Evolutionary conservation across 225 moss, liverwort and hornwort species (phyloP).

Genomic region (Sphagnum tenellum): DNA sequence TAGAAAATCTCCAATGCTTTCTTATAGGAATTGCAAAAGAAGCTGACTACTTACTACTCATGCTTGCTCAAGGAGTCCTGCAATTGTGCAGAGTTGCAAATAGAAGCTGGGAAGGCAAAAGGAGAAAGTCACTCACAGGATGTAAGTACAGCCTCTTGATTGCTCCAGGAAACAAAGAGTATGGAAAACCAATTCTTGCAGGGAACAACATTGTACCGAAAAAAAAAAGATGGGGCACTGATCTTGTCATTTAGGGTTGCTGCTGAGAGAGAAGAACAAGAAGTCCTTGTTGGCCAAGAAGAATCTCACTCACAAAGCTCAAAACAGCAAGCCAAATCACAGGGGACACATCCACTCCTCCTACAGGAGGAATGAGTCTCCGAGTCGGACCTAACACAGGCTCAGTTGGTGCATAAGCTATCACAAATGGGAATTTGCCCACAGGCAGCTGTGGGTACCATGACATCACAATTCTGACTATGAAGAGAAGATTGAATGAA

Average conservation of each 20-base stretch:
- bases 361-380: constrained; percentile 82
- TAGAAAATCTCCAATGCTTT: no score
- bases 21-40: no score
- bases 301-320: constrained; percentile 79
- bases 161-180: no score
- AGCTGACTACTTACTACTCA: no score
- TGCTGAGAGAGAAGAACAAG: constrained; percentile 89
- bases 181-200: no score
- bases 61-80: no score
- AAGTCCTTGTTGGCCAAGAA: constrained; percentile 84
- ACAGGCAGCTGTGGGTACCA: constrained; percentile 92
- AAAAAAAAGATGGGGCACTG: no score
- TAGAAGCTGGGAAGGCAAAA: no score
- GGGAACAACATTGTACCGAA: no score
- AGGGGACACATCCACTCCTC: constrained; percentile 85
- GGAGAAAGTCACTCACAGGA: no score
- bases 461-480: constrained; percentile 89
- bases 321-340: constrained; percentile 86
- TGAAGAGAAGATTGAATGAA: constrained; percentile 64
- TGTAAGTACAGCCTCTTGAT: no score
- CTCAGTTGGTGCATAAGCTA: constrained; percentile 84
- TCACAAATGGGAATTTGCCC: constrained; percentile 74
- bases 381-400: constrained; percentile 82
- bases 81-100: no score
- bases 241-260: constrained; percentile 22